Evolutionary conservation across 1,139 yeast genomes (phyloP).

Genomic region (Diutina catenulata): DNA sequence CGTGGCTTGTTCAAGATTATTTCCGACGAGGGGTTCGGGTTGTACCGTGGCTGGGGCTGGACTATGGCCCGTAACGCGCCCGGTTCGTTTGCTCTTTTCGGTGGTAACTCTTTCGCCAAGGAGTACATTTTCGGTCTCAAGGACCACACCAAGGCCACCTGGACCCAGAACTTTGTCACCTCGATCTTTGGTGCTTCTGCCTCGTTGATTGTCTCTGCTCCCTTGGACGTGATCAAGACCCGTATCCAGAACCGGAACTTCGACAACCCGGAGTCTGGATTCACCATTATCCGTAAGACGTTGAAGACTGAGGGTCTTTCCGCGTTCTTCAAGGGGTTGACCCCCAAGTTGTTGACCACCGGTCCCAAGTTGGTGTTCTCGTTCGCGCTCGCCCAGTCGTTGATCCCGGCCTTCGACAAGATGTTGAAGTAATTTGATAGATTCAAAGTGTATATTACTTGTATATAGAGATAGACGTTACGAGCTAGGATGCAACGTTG

Average conservation of each 20-base stretch:
- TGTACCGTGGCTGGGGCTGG: conserved; percentile 99
- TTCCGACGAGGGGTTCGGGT: conserved; percentile 82
- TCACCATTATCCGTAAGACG: conserved; percentile 88
- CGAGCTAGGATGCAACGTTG: not conserved
- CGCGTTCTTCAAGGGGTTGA: conserved; percentile 94
- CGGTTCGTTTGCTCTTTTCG: conserved; percentile 93
- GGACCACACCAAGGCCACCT: conserved; percentile 85
- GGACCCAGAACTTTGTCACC: conserved; percentile 90
- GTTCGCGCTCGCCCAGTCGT: conserved; percentile 90
- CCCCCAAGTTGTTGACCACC: conserved; percentile 92
- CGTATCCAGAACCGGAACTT: conserved; percentile 95
- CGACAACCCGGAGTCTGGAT: conserved; percentile 90
- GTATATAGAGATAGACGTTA: conserved; percentile 9
- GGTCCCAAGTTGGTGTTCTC: conserved; percentile 97
- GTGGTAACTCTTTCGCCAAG: conserved; percentile 98
- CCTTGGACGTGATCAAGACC: conserved; percentile 95
- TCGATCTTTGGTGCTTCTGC: conserved; percentile 98
- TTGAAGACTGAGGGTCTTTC: conserved; percentile 77
- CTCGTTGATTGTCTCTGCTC: conserved; percentile 92
- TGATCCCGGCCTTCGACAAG: conserved; percentile 91
- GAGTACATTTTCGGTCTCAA: conserved; percentile 80
- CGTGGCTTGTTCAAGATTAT: conserved; percentile 86
- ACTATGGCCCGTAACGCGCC: conserved; percentile 99
- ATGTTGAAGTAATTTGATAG: conserved; percentile 22
- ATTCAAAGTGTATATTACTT: conserved; percentile 1